phyloP scores from a whole-genome alignment of 179 eudicot genomes.

The Dionaea muscipula region DNA sequence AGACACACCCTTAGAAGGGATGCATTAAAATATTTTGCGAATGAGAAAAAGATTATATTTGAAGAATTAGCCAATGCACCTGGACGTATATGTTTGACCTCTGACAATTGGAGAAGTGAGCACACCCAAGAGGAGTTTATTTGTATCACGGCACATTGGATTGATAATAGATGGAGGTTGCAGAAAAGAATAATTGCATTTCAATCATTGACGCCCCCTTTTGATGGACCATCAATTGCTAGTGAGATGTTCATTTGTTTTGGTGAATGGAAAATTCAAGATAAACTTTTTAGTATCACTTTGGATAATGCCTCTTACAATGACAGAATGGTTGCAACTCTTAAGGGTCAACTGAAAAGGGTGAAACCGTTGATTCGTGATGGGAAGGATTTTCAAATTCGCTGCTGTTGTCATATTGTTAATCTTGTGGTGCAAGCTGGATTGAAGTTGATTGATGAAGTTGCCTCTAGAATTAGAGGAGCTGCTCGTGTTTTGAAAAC shows the following conservation, averaged over 20 bases:
- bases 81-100: slow-evolving; percentile 9
- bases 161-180: slow-evolving; percentile 14
- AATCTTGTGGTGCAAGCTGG: slow-evolving; percentile 10
- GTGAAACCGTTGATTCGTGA: background rate
- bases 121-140: background rate
- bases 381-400: slow-evolving; percentile 1
- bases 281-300: slow-evolving; percentile 13
- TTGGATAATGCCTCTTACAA: slow-evolving; percentile 12
- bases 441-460: background rate
- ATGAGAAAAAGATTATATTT: background rate
- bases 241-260: slow-evolving; percentile 10
- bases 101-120: slow-evolving; percentile 6
- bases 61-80: background rate
- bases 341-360: background rate
- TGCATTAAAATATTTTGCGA: background rate
- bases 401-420: slow-evolving; percentile 8
- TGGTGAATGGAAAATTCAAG: slow-evolving; percentile 7
- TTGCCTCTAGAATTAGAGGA: slow-evolving; percentile 4
- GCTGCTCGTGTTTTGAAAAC: background rate
- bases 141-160: slow-evolving; percentile 9
- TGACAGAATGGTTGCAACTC: slow-evolving; percentile 3
- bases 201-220: slow-evolving; percentile 6
- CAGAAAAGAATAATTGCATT: slow-evolving; percentile 13
- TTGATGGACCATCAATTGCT: slow-evolving; percentile 7
- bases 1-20: background rate